Conservation (phyloP, 225 moss, liverwort and hornwort genomes). For the Asterella californica region DNA sequence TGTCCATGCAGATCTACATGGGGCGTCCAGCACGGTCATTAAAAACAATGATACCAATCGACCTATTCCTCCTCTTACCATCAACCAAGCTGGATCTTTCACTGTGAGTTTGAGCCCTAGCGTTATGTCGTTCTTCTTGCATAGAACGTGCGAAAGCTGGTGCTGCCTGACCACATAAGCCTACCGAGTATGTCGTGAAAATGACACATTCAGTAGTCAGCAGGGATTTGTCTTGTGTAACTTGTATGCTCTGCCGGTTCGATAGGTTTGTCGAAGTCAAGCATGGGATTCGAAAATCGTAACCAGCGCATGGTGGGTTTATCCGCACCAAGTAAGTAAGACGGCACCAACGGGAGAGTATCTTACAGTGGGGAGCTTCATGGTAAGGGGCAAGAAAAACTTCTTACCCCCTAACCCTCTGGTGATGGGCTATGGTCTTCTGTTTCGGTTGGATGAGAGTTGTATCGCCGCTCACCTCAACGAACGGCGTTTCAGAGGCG, state of each 20-base stretch:
- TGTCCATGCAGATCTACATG: slow-evolving; percentile 94
- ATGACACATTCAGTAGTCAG: background rate
- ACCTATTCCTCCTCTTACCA: slow-evolving; percentile 73
- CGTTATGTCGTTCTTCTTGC: too few species aligned
- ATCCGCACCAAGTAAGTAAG: slow-evolving; percentile 92
- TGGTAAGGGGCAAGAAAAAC: slow-evolving; percentile 88
- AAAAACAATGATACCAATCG: slow-evolving; percentile 65
- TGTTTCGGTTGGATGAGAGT: slow-evolving; percentile 90
- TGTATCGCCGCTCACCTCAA: slow-evolving; percentile 75
- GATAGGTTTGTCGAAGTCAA: slow-evolving; percentile 84
- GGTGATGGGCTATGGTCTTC: slow-evolving; percentile 83
- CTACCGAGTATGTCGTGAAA: background rate
- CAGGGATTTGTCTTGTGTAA: background rate
- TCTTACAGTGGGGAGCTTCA: slow-evolving; percentile 88
- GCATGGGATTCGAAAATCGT: slow-evolving; percentile 99
- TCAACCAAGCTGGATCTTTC: slow-evolving; percentile 85
- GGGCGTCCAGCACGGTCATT: slow-evolving; percentile 86
- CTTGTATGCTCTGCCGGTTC: background rate
- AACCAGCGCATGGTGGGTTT: slow-evolving; percentile 97
- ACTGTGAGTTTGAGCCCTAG: slow-evolving; percentile 45
- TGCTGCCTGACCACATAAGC: background rate
- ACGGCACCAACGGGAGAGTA: slow-evolving; percentile 96
- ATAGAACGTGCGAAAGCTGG: background rate
- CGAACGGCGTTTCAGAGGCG: slow-evolving; percentile 76
- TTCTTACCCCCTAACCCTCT: slow-evolving; percentile 86